These are phyloP conservation scores for Neurospora sp. DNA, from an alignment of 2,329 filamentous ascomycete genomes.

Conservation along the genomic window DNA sequence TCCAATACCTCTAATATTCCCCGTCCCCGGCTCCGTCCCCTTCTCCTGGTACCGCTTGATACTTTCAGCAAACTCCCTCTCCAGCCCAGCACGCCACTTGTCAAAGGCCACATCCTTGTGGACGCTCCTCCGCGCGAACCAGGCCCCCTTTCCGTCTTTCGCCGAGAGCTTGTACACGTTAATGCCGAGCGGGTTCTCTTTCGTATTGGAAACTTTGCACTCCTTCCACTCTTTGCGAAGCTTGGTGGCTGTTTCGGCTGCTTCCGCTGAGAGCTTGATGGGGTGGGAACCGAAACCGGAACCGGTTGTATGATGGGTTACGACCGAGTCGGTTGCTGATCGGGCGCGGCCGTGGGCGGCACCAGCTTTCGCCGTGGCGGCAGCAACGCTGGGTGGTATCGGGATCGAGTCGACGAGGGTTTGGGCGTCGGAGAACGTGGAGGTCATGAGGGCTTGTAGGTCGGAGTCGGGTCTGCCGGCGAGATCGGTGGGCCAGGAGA, in stretches of 20 bases:
- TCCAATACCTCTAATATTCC: slow-evolving; percentile 75
- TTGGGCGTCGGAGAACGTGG: slow-evolving; percentile 14
- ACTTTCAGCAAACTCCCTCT: slow-evolving; percentile 70
- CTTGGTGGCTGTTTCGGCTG: slow-evolving; percentile 37
- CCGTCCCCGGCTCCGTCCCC: slow-evolving; percentile 53
- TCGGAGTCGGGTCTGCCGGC: not conserved
- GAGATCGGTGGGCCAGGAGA: slow-evolving; percentile 13
- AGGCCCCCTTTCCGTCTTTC: slow-evolving; percentile 74
- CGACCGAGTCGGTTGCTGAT: slow-evolving; percentile 45
- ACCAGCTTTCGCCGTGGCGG: not conserved
- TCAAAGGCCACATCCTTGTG: slow-evolving; percentile 70
- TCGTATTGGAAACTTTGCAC: slow-evolving; percentile 53
- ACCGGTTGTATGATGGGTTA: slow-evolving; percentile 25
- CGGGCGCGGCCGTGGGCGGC: slow-evolving; percentile 36
- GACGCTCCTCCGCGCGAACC: slow-evolving; percentile 80
- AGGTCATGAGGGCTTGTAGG: slow-evolving; percentile 9
- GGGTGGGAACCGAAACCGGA: slow-evolving; percentile 35
- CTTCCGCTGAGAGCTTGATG: slow-evolving; percentile 22
- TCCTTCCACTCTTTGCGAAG: slow-evolving; percentile 85
- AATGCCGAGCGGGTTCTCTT: slow-evolving; percentile 67
- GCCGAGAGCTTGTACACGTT: slow-evolving; percentile 69
- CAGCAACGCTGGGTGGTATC: not conserved
- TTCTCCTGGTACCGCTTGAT: slow-evolving; percentile 26
- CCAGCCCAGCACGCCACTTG: slow-evolving; percentile 63
- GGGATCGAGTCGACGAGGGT: slow-evolving; percentile 19